Conservation (phyloP, 1,139 yeast genomes). For the Meyerozyma smithsonii region DNA sequence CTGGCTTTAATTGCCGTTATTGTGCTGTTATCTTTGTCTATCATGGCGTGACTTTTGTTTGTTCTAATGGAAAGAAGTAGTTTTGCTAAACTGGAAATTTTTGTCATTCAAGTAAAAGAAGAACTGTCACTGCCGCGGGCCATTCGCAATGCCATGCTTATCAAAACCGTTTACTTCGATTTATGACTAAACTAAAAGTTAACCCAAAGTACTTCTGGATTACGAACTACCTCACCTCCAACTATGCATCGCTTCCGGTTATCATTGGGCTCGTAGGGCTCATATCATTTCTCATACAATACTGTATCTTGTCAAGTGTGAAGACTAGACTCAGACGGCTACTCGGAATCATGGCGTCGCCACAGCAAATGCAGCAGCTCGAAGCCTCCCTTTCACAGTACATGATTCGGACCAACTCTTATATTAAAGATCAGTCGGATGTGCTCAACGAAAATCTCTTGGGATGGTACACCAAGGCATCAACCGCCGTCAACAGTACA, state of each 20-base stretch:
- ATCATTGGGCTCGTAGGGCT: neutral
- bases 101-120: neutral
- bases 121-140: neutral
- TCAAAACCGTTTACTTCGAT: neutral
- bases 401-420: slow-evolving; percentile 19
- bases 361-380: slow-evolving; percentile 1
- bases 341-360: neutral
- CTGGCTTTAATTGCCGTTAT: neutral
- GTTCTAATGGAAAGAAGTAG: neutral
- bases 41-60: neutral
- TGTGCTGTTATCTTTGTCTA: neutral
- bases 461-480: slow-evolving; percentile 59
- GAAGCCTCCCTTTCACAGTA: slow-evolving; percentile 11
- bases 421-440: slow-evolving; percentile 25
- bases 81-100: neutral
- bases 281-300: neutral
- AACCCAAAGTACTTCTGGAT: neutral
- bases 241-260: neutral
- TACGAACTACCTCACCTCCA: neutral
- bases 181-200: neutral
- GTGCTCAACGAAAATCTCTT: slow-evolving; percentile 59
- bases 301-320: slow-evolving; percentile 1
- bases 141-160: neutral
- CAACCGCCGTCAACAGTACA: slow-evolving; percentile 52
- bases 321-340: neutral